Percentiles rank a stretch among this genome's conserved stretches.
These are phyloP conservation scores for Boletus reticuloceps DNA, from an alignment of 768 basidiomycete genomes.

Conservation along the genomic window DNA sequence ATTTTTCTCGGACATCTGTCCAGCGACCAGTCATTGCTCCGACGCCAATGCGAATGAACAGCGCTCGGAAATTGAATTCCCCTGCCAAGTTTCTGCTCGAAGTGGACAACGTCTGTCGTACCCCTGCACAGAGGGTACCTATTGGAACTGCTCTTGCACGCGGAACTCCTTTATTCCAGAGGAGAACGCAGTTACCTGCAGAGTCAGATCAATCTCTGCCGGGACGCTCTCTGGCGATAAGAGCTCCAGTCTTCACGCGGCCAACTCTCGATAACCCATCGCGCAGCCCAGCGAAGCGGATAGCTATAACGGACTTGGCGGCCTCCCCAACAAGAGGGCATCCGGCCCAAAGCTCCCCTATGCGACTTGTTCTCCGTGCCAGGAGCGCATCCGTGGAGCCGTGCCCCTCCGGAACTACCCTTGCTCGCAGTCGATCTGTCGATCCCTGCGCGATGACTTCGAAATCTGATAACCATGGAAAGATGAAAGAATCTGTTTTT, in stretches of 20 bases:
- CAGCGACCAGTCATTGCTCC: constrained; percentile 30
- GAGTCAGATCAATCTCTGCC: constrained; percentile 19
- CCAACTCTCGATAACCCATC: constrained; percentile 37
- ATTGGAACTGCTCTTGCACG: constrained; percentile 49
- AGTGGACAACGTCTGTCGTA: constrained; percentile 41
- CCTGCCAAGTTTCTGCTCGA: constrained; percentile 36
- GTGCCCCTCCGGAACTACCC: constrained; percentile 9
- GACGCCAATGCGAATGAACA: constrained; percentile 26
- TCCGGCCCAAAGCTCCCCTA: constrained; percentile 13
- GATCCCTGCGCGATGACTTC: constrained; percentile 17
- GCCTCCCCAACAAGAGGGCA: constrained; percentile 24
- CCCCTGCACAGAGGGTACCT: constrained; percentile 65
- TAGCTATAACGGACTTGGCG: constrained; percentile 27
- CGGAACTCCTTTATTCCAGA: constrained; percentile 50
- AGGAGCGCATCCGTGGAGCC: constrained; percentile 39
- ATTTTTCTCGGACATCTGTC: constrained; percentile 15
- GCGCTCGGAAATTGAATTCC: constrained; percentile 16
- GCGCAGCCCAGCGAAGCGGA: constrained; percentile 36
- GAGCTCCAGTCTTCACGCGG: constrained; percentile 40
- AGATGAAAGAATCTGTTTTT: constrained; percentile 21
- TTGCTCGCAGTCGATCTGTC: constrained; percentile 30
- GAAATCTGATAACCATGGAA: constrained; percentile 11
- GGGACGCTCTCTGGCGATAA: constrained; percentile 12
- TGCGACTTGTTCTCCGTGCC: constrained; percentile 18
- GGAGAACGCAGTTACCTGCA: constrained; percentile 36